A percentile compares a stretch with the other conserved stretches of the same genome.
phyloP scores from a whole-genome alignment of 2,329 filamentous ascomycete genomes.

The Botryotinia globosa region DNA sequence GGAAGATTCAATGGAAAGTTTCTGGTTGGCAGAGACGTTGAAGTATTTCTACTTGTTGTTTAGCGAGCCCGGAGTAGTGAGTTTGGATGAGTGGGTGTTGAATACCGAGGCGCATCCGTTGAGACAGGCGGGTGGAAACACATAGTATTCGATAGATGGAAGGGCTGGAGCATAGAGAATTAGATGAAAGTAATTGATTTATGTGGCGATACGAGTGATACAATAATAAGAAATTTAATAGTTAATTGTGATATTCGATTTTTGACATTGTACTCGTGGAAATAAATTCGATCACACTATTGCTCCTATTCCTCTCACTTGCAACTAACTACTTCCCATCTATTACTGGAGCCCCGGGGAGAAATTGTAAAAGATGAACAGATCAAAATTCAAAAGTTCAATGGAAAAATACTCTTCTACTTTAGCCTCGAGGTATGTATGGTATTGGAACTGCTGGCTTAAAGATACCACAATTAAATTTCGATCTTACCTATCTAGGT shows the following conservation, averaged over 20 bases:
- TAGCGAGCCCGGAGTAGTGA: conserved; percentile 49
- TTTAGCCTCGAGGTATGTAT: too few species aligned
- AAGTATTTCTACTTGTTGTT: conserved; percentile 59
- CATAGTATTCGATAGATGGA: not conserved
- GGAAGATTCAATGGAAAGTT: conserved; percentile 55
- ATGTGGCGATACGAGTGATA: not conserved
- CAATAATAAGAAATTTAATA: not conserved
- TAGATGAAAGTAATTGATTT: not conserved
- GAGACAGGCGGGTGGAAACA: conserved; percentile 10
- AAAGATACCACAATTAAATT: too few species aligned
- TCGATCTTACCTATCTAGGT: too few species aligned
- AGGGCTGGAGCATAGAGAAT: not conserved
- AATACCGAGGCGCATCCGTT: conserved; percentile 34
- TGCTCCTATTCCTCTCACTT: not conserved
- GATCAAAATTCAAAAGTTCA: too few species aligned
- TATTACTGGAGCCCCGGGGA: too few species aligned
- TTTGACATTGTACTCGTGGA: not conserved
- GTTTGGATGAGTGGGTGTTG: conserved; percentile 58
- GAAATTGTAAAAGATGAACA: too few species aligned
- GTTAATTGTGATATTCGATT: not conserved
- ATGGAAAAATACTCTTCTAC: too few species aligned
- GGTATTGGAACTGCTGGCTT: too few species aligned
- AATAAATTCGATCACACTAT: not conserved
- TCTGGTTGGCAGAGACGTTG: conserved; percentile 61
- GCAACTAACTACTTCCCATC: too few species aligned